phyloP scores from a whole-genome alignment of 805 yeast genomes.

The Komagataella mondaviorum region DNA sequence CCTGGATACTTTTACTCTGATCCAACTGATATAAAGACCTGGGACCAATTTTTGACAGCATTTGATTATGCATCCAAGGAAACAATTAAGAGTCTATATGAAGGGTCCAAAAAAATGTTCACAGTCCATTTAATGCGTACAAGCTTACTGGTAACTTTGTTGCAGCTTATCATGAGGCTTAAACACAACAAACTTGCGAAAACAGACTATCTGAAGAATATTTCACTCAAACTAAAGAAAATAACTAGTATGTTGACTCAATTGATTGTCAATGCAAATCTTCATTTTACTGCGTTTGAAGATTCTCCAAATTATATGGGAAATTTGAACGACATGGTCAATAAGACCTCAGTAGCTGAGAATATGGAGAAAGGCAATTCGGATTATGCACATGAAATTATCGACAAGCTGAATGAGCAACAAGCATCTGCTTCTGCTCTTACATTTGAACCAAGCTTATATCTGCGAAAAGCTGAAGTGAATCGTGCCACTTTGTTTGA shows the following conservation, averaged over 20 bases:
- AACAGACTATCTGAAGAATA: constrained; percentile 30
- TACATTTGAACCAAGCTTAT: not conserved
- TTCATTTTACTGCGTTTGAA: constrained; percentile 32
- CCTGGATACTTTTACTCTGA: constrained; percentile 42
- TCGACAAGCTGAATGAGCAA: not conserved
- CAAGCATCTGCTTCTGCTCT: not conserved
- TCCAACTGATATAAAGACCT: constrained; percentile 41
- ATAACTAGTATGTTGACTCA: constrained; percentile 45
- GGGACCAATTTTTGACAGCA: constrained; percentile 42
- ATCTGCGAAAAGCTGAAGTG: not conserved
- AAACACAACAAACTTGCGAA: constrained; percentile 34
- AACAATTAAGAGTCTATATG: constrained; percentile 35
- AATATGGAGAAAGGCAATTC: not conserved
- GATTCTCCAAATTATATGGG: constrained; percentile 12
- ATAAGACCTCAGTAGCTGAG: not conserved
- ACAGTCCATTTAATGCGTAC: constrained; percentile 37
- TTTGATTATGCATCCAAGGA: constrained; percentile 33
- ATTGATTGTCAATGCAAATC: constrained; percentile 48
- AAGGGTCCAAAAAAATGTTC: constrained; percentile 36
- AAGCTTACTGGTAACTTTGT: constrained; percentile 35
- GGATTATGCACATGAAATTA: not conserved
- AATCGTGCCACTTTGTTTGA: not conserved
- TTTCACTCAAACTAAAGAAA: constrained; percentile 35
- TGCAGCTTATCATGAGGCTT: constrained; percentile 43
- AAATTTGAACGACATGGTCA: constrained; percentile 4